Evolutionary conservation across 805 yeast species (phyloP).

Genomic region (Candida corydali): DNA sequence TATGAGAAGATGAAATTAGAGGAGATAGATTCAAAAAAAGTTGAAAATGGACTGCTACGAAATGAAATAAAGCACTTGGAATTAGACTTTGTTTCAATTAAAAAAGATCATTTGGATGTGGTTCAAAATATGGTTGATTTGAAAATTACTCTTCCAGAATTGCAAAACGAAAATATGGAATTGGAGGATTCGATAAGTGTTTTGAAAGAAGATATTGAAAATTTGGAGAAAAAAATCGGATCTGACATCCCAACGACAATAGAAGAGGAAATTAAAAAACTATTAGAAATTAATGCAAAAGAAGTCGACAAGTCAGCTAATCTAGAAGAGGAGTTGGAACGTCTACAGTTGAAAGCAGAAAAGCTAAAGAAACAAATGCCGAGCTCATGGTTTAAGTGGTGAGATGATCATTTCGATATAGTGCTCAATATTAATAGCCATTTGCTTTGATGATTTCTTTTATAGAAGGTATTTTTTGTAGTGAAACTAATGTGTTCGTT

Average conservation of each 20-base stretch:
- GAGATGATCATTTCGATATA: not conserved
- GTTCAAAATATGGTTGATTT: slow-evolving; percentile 85
- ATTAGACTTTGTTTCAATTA: slow-evolving; percentile 60
- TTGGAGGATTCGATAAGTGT: slow-evolving; percentile 42
- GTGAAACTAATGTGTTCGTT: not conserved
- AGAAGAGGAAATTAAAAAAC: slow-evolving; percentile 32
- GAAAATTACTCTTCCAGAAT: slow-evolving; percentile 68
- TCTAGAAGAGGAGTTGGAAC: slow-evolving; percentile 33
- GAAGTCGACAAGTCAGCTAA: slow-evolving; percentile 36
- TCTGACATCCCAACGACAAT: slow-evolving; percentile 31
- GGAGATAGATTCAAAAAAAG: slow-evolving; percentile 55
- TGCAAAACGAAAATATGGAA: slow-evolving; percentile 70
- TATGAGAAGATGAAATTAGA: slow-evolving; percentile 61
- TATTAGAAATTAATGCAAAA: slow-evolving; percentile 32
- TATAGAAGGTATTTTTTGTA: not conserved
- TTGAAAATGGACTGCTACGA: slow-evolving; percentile 67
- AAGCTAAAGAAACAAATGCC: slow-evolving; percentile 19
- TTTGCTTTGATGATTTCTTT: too few relatives aligned
- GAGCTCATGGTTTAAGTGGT: slow-evolving; percentile 23
- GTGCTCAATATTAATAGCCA: too few relatives aligned
- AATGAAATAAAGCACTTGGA: slow-evolving; percentile 73
- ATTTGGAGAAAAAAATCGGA: slow-evolving; percentile 36
- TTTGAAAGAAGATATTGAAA: slow-evolving; percentile 28
- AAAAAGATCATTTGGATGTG: slow-evolving; percentile 77
- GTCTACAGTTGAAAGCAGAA: slow-evolving; percentile 23